Evolutionary conservation across 1,284 basidiomycete species (phyloP).

Genomic region (Rhizoctonia solani): DNA sequence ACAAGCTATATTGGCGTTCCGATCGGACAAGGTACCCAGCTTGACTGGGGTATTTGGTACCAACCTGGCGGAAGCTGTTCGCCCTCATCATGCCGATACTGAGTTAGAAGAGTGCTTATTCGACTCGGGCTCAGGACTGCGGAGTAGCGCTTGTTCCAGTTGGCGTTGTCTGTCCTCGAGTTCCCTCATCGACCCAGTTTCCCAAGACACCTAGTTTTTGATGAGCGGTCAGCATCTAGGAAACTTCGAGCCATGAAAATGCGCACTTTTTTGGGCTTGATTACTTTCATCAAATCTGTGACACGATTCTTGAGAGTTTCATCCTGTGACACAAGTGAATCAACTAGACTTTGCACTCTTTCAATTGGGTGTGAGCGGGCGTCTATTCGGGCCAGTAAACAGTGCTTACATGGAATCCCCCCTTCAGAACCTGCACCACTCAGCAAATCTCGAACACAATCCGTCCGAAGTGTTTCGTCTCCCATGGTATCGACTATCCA

Average conservation of each 20-base stretch:
- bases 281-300: neutral
- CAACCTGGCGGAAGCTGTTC: constrained; percentile 23
- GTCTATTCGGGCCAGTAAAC: neutral
- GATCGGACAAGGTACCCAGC: constrained; percentile 28
- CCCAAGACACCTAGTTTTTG: neutral
- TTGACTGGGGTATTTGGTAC: constrained; percentile 25
- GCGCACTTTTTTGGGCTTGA: constrained; percentile 7
- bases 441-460: constrained; percentile 21
- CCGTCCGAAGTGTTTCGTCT: constrained; percentile 37
- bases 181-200: neutral
- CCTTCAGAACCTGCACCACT: constrained; percentile 19
- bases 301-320: neutral
- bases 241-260: neutral
- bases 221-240: neutral
- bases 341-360: neutral
- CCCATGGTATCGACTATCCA: constrained; percentile 58
- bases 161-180: constrained; percentile 16
- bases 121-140: neutral
- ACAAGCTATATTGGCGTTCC: constrained; percentile 10
- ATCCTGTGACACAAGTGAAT: constrained; percentile 22
- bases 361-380: neutral
- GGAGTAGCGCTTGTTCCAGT: neutral
- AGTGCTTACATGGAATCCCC: constrained; percentile 7
- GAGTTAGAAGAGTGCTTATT: neutral
- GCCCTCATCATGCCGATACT: neutral